phyloP scores from a whole-genome alignment of 2,329 filamentous ascomycete genomes.

The Fulvia fulva region DNA sequence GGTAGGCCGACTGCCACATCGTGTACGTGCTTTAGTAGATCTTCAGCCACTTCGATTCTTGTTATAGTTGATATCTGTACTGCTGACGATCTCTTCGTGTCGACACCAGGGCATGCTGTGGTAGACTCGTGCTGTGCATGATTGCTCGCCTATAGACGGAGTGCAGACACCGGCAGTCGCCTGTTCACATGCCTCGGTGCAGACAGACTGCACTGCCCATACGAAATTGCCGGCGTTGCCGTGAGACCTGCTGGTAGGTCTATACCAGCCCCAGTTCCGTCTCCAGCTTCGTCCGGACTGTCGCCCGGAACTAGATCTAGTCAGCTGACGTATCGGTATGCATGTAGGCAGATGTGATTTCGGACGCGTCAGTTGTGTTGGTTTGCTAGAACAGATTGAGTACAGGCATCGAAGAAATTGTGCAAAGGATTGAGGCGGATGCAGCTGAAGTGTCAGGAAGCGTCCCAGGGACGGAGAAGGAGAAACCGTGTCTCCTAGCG shows the following conservation, averaged over 20 bases:
- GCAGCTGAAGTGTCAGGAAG: neutral
- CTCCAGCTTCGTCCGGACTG: neutral
- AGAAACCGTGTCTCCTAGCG: neutral
- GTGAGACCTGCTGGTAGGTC: neutral
- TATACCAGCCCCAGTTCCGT: neutral
- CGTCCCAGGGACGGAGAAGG: neutral
- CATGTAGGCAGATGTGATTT: neutral
- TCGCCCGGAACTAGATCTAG: neutral
- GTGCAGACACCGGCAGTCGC: neutral
- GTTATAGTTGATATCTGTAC: neutral
- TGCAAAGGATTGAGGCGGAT: too few species aligned
- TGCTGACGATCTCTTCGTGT: neutral
- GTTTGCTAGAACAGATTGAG: neutral
- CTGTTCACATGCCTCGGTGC: neutral
- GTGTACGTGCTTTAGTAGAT: neutral
- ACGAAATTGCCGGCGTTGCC: neutral
- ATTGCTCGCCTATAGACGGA: neutral
- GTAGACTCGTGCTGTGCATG: neutral
- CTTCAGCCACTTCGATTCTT: neutral
- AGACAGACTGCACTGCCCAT: neutral
- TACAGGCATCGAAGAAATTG: neutral
- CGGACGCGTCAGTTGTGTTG: neutral
- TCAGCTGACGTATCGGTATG: neutral
- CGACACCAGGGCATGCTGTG: neutral
- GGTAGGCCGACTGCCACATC: neutral